Evolutionary conservation across 2,329 filamentous ascomycete species (phyloP), one percentile per base, ranked within the genome.

Genomic region (Aspergillus udagawae): DNA sequence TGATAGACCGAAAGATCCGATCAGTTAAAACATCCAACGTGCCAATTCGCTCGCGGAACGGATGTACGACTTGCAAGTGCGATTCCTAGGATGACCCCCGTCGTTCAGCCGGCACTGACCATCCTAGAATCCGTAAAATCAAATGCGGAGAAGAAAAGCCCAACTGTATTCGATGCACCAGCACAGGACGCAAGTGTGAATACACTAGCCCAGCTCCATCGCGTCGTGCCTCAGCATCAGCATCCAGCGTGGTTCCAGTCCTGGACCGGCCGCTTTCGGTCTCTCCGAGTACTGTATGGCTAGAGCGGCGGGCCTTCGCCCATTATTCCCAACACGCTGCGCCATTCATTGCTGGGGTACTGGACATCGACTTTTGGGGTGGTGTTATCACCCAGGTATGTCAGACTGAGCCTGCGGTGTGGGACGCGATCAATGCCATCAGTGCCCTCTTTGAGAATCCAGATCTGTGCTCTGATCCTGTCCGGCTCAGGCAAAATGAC

Each of bases 101-200:
- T n/a, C n/a, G n/a, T n/a, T n/a, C n/a, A n/a, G n/a, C n/a, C 29
- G 10, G 14, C 10, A 32, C 29, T 32, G 29, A 32, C 29, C 29
- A 14, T 32, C 12, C 10, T 4, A 72, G 69, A 58, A 67, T 65
- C n/a, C 65, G 71, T 42, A 62, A 62, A 53, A 63, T 73, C 49
- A 73, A 73, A 51, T 74, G 72, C 48, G 72, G 71, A 35, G 69
- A 75, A 53, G 65, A 69, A 55, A 72, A 69, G 50, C 72, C 70
- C 6, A 56, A 53, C n/a, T 75, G 72, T 56, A 21, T 65, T 1
- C 65, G 67, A 49, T 75, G 72, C 54, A 64, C 62, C 10, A 69
- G 64, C 28, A 70, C 67, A 21, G n/a, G 67, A 49, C 68, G 67
- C 50, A 68, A 65, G 29, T 75, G 72, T 56, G 70, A 73, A 25